Evolutionary conservation across 2,329 filamentous ascomycete species (phyloP), one percentile per base, ranked within the genome.

Genomic region (Alternaria panax): DNA sequence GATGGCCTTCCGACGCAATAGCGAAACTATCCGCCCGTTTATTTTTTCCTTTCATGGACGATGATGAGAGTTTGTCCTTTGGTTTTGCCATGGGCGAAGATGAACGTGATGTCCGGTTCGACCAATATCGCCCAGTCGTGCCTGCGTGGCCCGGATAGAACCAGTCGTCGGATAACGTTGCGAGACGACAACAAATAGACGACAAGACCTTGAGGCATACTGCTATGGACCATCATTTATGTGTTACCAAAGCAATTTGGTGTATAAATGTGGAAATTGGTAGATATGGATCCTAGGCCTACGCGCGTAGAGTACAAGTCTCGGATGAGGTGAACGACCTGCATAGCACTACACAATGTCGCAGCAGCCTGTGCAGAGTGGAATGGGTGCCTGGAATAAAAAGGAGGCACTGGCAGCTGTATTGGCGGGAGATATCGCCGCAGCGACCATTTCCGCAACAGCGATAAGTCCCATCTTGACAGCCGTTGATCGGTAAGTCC

Each of bases 401-500:
- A 61, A 51, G 18, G 58, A 53, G 24, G 18, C 5, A 41, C 30
- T 70, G 22, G 45, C 57, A 12, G 57, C 36, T 18, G 48, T 62
- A 47, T 53, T 75, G 41, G 62, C 60, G 41, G 70, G 70, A 59
- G 70, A 75, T 32, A 4, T 72, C 11, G 60, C 63, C 41, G 67
- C 71, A 18, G 72, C 71, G 22, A 62, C 64, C 34, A 50, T 74
- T 14, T 70, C 71, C 1, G 66, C 72, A 32, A 70, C 67, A 36
- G 32, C 71, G 38, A 66, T 73, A 22, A 69, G 67, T 30, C 68
- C 70, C 6, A 34, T 67, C 16, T 64, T 73, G 8, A 68, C 72
- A 52, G 67, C 66, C 11, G 72, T 74, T 45, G 72, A 75, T 46
- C 68, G 69, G 72, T 72, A 54, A 51, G 65, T 57, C 40, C 6